Evolutionary conservation across 257 asterid genomes (phyloP).

Genomic region (Scutellaria minor): DNA sequence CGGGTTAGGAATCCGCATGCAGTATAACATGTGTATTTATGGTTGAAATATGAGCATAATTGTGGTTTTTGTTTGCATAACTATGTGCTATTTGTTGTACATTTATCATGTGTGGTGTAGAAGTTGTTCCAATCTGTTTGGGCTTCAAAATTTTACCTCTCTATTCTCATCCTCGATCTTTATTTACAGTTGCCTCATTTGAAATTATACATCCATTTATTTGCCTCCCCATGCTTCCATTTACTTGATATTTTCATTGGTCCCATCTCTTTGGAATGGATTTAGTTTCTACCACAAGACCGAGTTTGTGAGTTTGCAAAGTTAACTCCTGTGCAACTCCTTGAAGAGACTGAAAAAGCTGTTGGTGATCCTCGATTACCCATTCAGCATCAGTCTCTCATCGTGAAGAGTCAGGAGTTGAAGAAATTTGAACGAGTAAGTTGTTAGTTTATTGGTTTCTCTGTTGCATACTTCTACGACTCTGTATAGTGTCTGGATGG

Average conservation of each 20-base stretch:
- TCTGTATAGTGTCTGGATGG: slow-evolving; percentile 5
- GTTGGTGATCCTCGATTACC: slow-evolving; percentile 92
- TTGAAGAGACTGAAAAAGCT: slow-evolving; percentile 96
- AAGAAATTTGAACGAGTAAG: slow-evolving; percentile 81
- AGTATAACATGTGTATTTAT: neutral
- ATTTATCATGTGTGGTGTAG: slow-evolving; percentile 4
- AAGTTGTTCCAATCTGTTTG: slow-evolving; percentile 1
- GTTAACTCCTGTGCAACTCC: slow-evolving; percentile 93
- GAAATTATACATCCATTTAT: slow-evolving; percentile 18
- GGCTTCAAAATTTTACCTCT: neutral
- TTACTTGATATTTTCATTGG: slow-evolving; percentile 8
- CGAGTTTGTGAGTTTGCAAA: slow-evolving; percentile 98
- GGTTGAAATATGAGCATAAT: neutral
- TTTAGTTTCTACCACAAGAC: slow-evolving; percentile 95
- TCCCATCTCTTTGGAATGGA: slow-evolving; percentile 36
- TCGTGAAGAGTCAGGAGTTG: slow-evolving; percentile 76
- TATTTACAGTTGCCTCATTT: slow-evolving; percentile 19
- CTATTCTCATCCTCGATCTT: slow-evolving; percentile 10
- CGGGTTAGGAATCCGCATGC: slow-evolving; percentile 11
- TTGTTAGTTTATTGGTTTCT: slow-evolving; percentile 38
- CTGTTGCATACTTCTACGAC: slow-evolving; percentile 30
- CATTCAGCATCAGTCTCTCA: slow-evolving; percentile 64
- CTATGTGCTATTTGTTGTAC: neutral
- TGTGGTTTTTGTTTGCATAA: neutral
- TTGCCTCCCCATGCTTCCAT: slow-evolving; percentile 21